Conservation (phyloP, 345 rosid genomes). For the Euphorbia lathyris region DNA sequence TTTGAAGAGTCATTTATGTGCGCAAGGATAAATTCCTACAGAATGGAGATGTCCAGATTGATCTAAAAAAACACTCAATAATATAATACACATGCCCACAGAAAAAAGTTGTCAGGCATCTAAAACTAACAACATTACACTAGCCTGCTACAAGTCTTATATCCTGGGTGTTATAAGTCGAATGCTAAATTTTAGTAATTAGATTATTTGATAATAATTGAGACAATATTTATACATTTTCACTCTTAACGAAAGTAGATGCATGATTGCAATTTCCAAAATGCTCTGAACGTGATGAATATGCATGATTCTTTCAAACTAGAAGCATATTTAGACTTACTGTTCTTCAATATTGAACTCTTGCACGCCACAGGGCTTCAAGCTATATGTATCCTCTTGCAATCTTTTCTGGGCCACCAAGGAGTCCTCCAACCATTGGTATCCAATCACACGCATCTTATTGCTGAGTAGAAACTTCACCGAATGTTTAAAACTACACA, state of each 20-base stretch:
- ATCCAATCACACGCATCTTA: conserved; percentile 55
- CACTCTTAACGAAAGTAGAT: not conserved
- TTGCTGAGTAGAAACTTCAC: conserved; percentile 46
- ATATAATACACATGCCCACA: too few relatives aligned
- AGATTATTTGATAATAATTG: not conserved
- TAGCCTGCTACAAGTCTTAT: not conserved
- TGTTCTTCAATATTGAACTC: conserved; percentile 36
- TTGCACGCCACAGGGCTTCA: conserved; percentile 49
- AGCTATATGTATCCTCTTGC: conserved; percentile 57
- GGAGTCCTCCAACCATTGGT: conserved; percentile 79
- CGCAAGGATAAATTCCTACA: too few relatives aligned
- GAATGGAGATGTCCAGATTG: too few relatives aligned
- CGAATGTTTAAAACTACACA: conserved; percentile 41
- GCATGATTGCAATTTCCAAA: not conserved
- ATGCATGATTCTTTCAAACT: not conserved
- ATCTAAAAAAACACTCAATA: too few relatives aligned
- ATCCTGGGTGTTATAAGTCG: not conserved
- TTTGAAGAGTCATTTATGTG: too few relatives aligned
- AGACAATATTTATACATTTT: not conserved
- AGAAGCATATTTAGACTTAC: conserved; percentile 35
- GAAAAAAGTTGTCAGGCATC: not conserved
- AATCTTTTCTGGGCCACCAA: conserved; percentile 50
- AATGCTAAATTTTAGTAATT: not conserved
- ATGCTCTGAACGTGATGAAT: not conserved
- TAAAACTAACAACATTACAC: not conserved